These are phyloP conservation scores for Amanita fuliginea DNA, from an alignment of 768 basidiomycete species.

Conservation along the genomic window DNA sequence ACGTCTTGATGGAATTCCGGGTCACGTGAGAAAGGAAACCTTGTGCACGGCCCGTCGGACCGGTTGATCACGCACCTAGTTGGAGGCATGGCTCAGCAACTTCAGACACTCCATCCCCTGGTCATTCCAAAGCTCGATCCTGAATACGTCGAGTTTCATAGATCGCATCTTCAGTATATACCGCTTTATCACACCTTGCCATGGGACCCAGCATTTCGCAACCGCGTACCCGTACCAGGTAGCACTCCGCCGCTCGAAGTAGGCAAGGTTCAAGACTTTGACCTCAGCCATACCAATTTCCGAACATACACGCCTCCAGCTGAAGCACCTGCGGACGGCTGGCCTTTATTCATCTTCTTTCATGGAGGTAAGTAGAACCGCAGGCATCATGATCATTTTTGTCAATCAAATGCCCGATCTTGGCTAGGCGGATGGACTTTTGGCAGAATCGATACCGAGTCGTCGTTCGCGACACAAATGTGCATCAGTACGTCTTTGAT, in stretches of 20 bases:
- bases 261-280: slow-evolving; percentile 40
- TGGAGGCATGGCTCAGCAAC: too few relatives aligned
- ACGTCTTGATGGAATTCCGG: too few relatives aligned
- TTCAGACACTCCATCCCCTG: slow-evolving; percentile 37
- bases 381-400: neutral
- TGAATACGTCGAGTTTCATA: slow-evolving; percentile 58
- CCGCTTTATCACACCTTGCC: slow-evolving; percentile 44
- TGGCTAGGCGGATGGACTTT: slow-evolving; percentile 64
- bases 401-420: neutral
- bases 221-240: slow-evolving; percentile 42
- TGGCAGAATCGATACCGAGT: slow-evolving; percentile 49
- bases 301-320: slow-evolving; percentile 58
- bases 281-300: slow-evolving; percentile 39
- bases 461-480: slow-evolving; percentile 51
- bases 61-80: too few relatives aligned
- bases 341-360: slow-evolving; percentile 67
- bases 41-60: too few relatives aligned
- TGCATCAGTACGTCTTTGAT: slow-evolving; percentile 34
- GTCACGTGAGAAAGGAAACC: too few relatives aligned
- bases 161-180: slow-evolving; percentile 31
- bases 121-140: slow-evolving; percentile 48
- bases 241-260: slow-evolving; percentile 45
- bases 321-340: slow-evolving; percentile 37
- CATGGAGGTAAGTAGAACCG: slow-evolving; percentile 51
- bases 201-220: slow-evolving; percentile 51